Percentiles rank a stretch among this genome's conserved stretches.
Conservation (phyloP, 352 stramenopile genomes). For the Phytopythium kandeliae region DNA sequence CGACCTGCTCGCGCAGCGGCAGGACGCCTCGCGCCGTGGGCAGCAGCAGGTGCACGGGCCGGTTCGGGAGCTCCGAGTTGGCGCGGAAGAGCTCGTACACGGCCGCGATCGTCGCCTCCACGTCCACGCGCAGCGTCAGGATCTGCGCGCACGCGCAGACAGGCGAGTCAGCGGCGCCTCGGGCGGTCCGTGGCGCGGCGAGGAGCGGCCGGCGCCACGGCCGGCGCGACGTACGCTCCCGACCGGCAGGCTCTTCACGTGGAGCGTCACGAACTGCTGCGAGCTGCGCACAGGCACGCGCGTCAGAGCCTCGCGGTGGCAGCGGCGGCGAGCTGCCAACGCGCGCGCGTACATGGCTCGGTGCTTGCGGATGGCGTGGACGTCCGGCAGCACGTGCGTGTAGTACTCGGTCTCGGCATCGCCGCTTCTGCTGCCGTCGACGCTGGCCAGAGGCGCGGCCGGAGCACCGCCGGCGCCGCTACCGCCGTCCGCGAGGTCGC, state of each 20-base stretch:
- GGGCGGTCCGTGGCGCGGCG: too few species aligned
- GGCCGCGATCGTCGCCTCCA: constrained; percentile 45
- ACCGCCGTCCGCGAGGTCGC: too few species aligned
- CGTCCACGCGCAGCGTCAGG: constrained; percentile 52
- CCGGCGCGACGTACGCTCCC: constrained; percentile 54
- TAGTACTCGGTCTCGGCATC: constrained; percentile 27
- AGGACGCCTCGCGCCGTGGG: constrained; percentile 64
- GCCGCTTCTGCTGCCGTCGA: background rate
- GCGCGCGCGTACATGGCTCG: constrained; percentile 37
- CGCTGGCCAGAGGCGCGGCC: background rate
- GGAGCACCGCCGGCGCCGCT: background rate
- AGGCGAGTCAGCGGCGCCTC: too few species aligned
- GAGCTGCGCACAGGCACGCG: constrained; percentile 15
- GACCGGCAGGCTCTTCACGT: constrained; percentile 75
- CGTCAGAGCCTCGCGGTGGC: too few species aligned
- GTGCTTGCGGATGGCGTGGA: constrained; percentile 48
- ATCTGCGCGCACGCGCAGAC: constrained; percentile 22
- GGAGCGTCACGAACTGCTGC: constrained; percentile 52
- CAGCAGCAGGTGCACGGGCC: constrained; percentile 57
- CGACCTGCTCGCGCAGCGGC: constrained; percentile 58
- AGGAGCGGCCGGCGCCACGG: too few species aligned
- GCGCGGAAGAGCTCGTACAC: constrained; percentile 77
- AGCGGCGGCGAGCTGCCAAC: background rate
- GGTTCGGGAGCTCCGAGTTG: constrained; percentile 47
- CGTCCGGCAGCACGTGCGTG: constrained; percentile 37